Conservation (phyloP, 441 rosid species). For the Gossypium gossypioides region DNA sequence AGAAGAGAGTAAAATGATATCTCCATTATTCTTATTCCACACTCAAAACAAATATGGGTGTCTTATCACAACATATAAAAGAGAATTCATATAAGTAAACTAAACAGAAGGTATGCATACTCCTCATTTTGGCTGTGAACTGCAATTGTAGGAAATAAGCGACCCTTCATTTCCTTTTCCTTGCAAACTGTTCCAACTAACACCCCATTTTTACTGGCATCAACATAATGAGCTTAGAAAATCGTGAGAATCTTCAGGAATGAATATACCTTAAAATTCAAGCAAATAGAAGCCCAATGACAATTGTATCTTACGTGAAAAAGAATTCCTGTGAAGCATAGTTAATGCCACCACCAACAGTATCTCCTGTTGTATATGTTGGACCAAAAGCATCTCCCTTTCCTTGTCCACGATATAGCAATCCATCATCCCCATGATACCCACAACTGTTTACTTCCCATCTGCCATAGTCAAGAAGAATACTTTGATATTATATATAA, state of each 20-base stretch:
- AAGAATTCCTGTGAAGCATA: slow-evolving; percentile 69
- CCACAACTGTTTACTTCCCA: slow-evolving; percentile 38
- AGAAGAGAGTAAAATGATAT: neutral
- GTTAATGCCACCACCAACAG: slow-evolving; percentile 84
- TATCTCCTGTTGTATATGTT: slow-evolving; percentile 59
- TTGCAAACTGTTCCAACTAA: slow-evolving; percentile 55
- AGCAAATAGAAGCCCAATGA: neutral
- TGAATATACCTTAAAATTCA: neutral
- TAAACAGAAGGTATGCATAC: slow-evolving; percentile 38
- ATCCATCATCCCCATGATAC: slow-evolving; percentile 92
- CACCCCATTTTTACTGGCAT: slow-evolving; percentile 63
- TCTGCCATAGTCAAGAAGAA: neutral
- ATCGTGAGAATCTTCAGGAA: slow-evolving; percentile 6
- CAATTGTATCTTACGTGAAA: slow-evolving; percentile 73
- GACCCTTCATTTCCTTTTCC: slow-evolving; percentile 63
- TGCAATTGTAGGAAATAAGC: slow-evolving; percentile 76
- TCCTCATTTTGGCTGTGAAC: slow-evolving; percentile 94
- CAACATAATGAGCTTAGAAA: slow-evolving; percentile 13
- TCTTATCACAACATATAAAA: neutral
- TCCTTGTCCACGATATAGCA: slow-evolving; percentile 59
- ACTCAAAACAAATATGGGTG: neutral
- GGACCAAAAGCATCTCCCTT: slow-evolving; percentile 81
- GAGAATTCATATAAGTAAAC: neutral
- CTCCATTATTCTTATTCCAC: neutral
- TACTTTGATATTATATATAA: neutral